A percentile compares a stretch with the other conserved stretches of the same genome.
Conservation (phyloP, 176 grass and related monocot genomes). For the Raddia guianensis region DNA sequence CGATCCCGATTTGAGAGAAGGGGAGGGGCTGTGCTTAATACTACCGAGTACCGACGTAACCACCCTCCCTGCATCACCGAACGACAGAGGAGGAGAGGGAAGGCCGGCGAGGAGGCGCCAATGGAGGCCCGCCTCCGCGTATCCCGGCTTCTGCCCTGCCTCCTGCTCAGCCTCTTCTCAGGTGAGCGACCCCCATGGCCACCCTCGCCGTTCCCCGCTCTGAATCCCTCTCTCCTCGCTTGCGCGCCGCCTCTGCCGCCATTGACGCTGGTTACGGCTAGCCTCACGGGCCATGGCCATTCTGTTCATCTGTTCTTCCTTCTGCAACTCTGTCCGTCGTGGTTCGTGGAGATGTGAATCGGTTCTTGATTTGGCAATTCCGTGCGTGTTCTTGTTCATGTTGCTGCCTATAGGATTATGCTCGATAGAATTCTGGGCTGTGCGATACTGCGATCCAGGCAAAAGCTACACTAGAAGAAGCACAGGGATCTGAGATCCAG, state of each 20-base stretch:
- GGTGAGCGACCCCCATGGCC: slow-evolving; percentile 39
- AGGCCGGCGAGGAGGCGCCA: neutral
- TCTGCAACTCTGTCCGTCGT: neutral
- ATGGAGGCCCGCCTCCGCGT: slow-evolving; percentile 33
- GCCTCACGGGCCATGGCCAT: neutral
- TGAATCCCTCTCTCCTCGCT: neutral
- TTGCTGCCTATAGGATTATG: neutral
- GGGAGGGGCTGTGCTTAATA: neutral
- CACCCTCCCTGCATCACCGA: neutral
- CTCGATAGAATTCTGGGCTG: neutral
- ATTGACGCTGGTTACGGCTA: slow-evolving; percentile 8
- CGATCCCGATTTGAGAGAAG: neutral
- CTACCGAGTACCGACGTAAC: slow-evolving; percentile 5
- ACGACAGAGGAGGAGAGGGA: neutral
- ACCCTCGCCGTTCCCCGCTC: neutral
- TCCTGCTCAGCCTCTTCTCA: slow-evolving; percentile 42
- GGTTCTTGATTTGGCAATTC: neutral
- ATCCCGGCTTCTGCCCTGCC: slow-evolving; percentile 40
- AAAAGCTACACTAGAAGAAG: neutral
- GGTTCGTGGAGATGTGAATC: neutral
- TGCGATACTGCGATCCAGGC: neutral
- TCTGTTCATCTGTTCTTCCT: fast-evolving
- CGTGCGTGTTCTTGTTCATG: neutral
- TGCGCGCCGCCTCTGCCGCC: slow-evolving; percentile 10
- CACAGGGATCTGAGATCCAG: slow-evolving; percentile 21